Base-by-base conservation (phyloP, 805 yeast species). In the Saturnispora serradocipensis region DNA sequence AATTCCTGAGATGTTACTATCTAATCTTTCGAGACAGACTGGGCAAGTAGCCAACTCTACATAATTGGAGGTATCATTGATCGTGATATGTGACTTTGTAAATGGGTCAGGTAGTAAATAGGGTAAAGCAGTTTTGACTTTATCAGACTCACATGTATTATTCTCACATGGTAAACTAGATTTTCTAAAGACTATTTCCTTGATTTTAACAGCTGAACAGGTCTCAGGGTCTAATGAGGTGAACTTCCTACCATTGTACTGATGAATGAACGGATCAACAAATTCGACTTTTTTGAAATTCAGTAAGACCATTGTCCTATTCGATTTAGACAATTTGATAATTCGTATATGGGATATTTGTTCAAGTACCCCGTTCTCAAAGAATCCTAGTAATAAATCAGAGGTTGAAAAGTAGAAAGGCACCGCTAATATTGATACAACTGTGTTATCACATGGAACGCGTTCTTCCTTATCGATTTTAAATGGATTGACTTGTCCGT, bases 21-120 rank as follows among this genome's bases (percentile, higher is more conserved):
- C 97, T 84, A 89, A 82, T 54, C 95, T 72, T 59, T 89, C 97
- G 16, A 89, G 70, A 62, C 97, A 89, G 0, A 89, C 97, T 0
- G 97, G 97, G 61, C 97, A 89, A 0, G 93, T 86, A 0, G 97
- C 96, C 30, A 89, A 71, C 63, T 89, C 97, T 2, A 61, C 46
- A 30, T 58, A 56, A 75, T 67, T 4, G 69, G 60, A 16, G 60
- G 50, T 18, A 30, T 43, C 32, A 4, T 43, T 16, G 7, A 40
- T 18, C 5, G 27, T 43, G 7, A 11, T 18, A 15, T 24, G 40
- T 5, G n/a, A 25, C 7, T 49, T 57, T 0, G 90, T 84, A 59
- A 86, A 86, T 2, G 95, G 91, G 60, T 86, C 95, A 39, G 76
- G 78, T 52, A 85, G 64, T 30, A 86, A 64, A 61, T 84, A 86